Conservation (phyloP, 2,329 filamentous ascomycete genomes). For the Clathrospora elynae region DNA sequence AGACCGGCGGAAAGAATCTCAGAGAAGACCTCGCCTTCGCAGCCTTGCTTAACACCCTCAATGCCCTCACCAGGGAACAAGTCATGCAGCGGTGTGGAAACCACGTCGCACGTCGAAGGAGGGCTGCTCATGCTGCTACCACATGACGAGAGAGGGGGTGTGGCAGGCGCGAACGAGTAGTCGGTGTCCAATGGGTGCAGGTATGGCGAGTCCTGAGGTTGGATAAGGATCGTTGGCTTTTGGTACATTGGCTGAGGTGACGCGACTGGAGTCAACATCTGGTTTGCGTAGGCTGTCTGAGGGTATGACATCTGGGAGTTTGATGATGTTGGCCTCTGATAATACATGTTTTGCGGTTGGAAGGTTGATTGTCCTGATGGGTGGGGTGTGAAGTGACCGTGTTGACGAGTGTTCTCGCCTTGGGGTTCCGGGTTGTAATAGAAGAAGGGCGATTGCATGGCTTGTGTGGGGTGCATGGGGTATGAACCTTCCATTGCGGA, state of each 20-base stretch:
- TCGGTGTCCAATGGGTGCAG: conserved; percentile 74
- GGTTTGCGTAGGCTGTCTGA: conserved; percentile 61
- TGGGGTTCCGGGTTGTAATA: conserved; percentile 82
- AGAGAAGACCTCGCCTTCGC: conserved; percentile 70
- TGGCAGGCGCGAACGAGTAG: conserved; percentile 77
- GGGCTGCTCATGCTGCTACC: conserved; percentile 88
- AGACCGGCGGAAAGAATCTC: conserved; percentile 76
- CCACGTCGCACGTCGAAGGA: conserved; percentile 70
- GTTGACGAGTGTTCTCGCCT: conserved; percentile 68
- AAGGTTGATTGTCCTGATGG: conserved; percentile 39
- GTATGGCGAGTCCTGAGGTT: conserved; percentile 62
- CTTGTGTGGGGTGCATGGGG: conserved; percentile 55
- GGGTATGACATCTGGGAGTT: conserved; percentile 62
- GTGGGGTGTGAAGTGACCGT: conserved; percentile 74
- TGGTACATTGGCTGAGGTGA: conserved; percentile 75
- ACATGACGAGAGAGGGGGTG: conserved; percentile 82
- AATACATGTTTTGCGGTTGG: conserved; percentile 54
- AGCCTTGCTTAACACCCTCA: conserved; percentile 58
- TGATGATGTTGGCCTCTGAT: conserved; percentile 64
- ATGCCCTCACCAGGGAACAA: conserved; percentile 62
- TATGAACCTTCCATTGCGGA: conserved; percentile 69
- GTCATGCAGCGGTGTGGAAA: conserved; percentile 82
- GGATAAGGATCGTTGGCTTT: conserved; percentile 73
- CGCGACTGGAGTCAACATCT: conserved; percentile 73
- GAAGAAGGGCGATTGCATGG: conserved; percentile 79